Percentiles rank a stretch among this genome's conserved stretches.
Evolutionary conservation across 345 rosid species (phyloP).

Genomic region (Syzygium aqueum): DNA sequence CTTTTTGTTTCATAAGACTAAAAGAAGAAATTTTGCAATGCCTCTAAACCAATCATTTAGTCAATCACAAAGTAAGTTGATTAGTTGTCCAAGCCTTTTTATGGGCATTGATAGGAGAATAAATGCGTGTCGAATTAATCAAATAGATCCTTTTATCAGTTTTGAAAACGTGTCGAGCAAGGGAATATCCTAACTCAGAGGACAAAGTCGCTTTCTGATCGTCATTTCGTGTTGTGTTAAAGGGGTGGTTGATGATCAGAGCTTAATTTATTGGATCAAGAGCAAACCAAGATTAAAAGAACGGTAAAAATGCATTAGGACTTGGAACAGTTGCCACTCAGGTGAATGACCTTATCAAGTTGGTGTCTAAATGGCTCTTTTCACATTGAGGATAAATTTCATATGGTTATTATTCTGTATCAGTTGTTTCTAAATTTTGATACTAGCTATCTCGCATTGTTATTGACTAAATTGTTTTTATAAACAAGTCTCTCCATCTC

Average conservation of each 20-base stretch:
- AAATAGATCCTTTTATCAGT: background rate
- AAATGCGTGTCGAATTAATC: too few relatives aligned
- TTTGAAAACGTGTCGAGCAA: background rate
- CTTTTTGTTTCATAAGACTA: background rate
- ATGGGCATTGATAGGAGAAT: too few relatives aligned
- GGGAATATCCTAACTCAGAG: background rate
- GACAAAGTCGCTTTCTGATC: background rate
- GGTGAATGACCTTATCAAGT: background rate
- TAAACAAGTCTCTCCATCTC: slow-evolving; percentile 10
- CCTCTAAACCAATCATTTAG: background rate
- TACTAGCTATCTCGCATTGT: background rate
- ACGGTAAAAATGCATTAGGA: background rate
- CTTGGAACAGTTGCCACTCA: background rate
- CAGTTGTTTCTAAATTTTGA: background rate
- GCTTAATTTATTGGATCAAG: background rate
- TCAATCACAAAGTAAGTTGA: background rate
- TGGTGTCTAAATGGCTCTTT: background rate
- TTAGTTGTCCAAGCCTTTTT: background rate
- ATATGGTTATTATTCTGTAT: background rate
- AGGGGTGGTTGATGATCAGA: background rate
- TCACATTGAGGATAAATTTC: background rate
- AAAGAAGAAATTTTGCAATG: background rate
- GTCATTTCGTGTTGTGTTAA: background rate
- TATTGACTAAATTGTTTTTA: background rate
- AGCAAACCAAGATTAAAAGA: background rate